Evolutionary conservation across 208 protist species (phyloP), one percentile per base, ranked within the genome.

Genomic region (Naegleria lovaniensis): DNA sequence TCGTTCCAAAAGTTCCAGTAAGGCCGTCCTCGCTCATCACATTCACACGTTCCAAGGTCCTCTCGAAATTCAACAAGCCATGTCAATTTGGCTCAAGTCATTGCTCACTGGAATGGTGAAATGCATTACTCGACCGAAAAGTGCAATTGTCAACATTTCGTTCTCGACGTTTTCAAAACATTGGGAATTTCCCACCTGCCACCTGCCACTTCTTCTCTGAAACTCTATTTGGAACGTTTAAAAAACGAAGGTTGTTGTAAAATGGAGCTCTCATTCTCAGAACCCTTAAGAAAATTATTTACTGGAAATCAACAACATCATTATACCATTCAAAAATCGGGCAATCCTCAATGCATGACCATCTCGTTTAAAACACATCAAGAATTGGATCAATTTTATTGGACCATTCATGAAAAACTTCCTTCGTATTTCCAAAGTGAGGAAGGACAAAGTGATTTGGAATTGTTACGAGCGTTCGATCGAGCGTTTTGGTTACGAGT

Each of bases 131-230:
- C 39, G 2, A 25, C 13, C 0, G 7, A 58, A 22, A 51, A 48
- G 15, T 48, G 41, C 9, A 88, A 88, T 88, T 88, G 84, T 58
- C 84, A 88, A 88, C 16, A 38, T 39, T 88, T 88, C 58, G 84
- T 88, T 58, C 19, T 33, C 11, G 41, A 88, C 4, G 19, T 88
- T 11, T 88, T 25, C 4, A 5, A n/a, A 58, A 38, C 41, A 39
- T 38, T 88, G 0, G 43, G n/a, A n/a, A 58, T 88, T 29, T 48
- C 43, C 1, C 43, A 48, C 43, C 1, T 48, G 43, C 43, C 43
- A 48, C 11, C 6, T 29, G 11, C 1, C 11, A 29, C 0, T 39
- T 40, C 41, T 38, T 11, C 39, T 38, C 16, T 88, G 9, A 29
- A 58, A 58, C 5, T 16, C 15, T 88, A 88, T 88, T n/a, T 88